Base-by-base conservation (phyloP, 108 stramenopile genomes). In the Pseudonitzschia multistriata region DNA sequence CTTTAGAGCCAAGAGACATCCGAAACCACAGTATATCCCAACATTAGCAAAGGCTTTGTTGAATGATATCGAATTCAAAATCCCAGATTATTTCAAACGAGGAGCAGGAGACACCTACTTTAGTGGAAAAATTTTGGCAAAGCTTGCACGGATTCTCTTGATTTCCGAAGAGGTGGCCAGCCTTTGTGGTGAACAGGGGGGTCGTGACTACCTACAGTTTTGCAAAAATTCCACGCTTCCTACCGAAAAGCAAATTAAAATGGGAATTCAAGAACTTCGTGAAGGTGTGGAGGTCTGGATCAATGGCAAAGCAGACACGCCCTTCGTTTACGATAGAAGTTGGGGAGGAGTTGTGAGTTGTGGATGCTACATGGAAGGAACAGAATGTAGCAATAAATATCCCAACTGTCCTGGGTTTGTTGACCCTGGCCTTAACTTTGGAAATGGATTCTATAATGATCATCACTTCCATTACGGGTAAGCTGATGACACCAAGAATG, bases 21-120 rank as follows among this genome's bases (percentile, higher is more conserved):
- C 84, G 13, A 73, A 66, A 40, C 71, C 79, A 34, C 22, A 65
- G 34, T 68, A 68, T 31, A 65, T 90, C 31, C 80, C 78, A 6
- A 72, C 57, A 8, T 29, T 89, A 28, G 82, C 82, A 19, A 53
- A 80, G 25, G 83, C 82, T 21, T 30, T 94, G 10, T 47, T 35
- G 10, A 72, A 67, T 8, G 92, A 90, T 62, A 79, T 88, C 10
- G 61, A 72, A 19, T 96, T 80, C 67, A 37, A 76, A 19, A 35
- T 97, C 13, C 91, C 91, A 8, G 70, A 54, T 10, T 93, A 93
- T 73, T 92, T 90, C 56, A 52, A 81, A 70, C 56, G 82, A 34
- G 97, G 97, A 39, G 95, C 92, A 47, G 96, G 96, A 5, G 97
- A 97, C 60, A 98, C 97, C 0, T 98, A 98, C 77, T 98, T 98